Evolutionary conservation across 2,329 filamentous ascomycete species (phyloP).

Genomic region (Colletotrichum euphorbiae): DNA sequence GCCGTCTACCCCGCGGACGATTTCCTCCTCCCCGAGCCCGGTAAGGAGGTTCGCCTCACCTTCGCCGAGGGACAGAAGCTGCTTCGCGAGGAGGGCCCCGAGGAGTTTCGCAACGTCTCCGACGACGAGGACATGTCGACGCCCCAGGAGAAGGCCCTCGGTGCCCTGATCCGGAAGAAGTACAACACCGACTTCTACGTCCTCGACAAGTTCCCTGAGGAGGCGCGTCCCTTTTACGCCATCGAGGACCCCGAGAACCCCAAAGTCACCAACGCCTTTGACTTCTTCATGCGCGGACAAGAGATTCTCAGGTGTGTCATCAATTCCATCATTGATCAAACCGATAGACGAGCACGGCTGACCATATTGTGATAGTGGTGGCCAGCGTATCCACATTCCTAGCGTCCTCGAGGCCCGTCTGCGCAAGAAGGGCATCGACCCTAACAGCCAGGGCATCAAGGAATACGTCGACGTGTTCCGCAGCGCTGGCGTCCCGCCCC

Average conservation of each 20-base stretch:
- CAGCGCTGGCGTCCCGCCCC: constrained; percentile 86
- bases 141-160: constrained; percentile 88
- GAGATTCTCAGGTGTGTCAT: constrained; percentile 75
- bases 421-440: constrained; percentile 83
- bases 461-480: constrained; percentile 88
- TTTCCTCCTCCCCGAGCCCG: constrained; percentile 79
- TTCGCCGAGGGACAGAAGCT: constrained; percentile 84
- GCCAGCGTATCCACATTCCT: constrained; percentile 87
- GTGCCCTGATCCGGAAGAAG: constrained; percentile 86
- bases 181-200: constrained; percentile 97
- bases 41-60: constrained; percentile 80
- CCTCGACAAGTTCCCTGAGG: constrained; percentile 94
- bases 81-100: constrained; percentile 78
- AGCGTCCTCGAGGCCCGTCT: constrained; percentile 82
- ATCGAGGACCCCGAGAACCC: constrained; percentile 77
- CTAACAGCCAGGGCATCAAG: constrained; percentile 78
- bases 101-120: constrained; percentile 73
- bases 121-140: constrained; percentile 86
- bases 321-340: no score
- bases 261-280: constrained; percentile 75
- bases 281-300: constrained; percentile 93
- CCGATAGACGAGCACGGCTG: no score
- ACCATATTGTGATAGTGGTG: constrained; percentile 53
- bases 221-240: constrained; percentile 91
- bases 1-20: constrained; percentile 81